Percentiles rank a stretch among this genome's conserved stretches.
phyloP scores from a whole-genome alignment of 495 filamentous ascomycete species.

The Halenospora varia region DNA sequence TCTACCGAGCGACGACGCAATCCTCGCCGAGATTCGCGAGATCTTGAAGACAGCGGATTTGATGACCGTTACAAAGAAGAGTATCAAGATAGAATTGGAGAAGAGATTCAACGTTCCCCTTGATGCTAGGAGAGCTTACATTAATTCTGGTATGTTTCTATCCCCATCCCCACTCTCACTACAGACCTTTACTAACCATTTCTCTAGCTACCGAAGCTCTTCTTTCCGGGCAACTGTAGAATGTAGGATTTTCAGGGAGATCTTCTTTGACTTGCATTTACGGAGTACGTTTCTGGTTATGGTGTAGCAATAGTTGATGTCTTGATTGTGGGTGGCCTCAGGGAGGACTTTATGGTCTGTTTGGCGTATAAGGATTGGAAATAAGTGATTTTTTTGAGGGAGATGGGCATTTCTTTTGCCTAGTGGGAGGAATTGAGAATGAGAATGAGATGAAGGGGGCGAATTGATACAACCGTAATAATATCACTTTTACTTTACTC shows the following conservation, averaged over 20 bases:
- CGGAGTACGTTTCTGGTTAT: neutral
- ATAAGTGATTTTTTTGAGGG: too few relatives aligned
- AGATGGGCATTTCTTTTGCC: neutral
- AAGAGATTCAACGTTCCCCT: constrained; percentile 76
- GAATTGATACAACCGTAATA: too few relatives aligned
- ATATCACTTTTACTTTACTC: too few relatives aligned
- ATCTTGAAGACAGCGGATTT: constrained; percentile 88
- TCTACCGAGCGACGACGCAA: constrained; percentile 81
- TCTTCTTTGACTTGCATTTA: neutral
- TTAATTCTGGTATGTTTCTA: constrained; percentile 75
- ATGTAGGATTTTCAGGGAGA: constrained; percentile 22
- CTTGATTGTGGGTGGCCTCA: neutral
- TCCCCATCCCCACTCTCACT: too few relatives aligned
- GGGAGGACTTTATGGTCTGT: neutral
- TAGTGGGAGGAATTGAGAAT: too few relatives aligned
- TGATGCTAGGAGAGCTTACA: constrained; percentile 81
- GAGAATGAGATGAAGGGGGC: too few relatives aligned
- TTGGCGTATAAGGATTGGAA: neutral
- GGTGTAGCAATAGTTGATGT: constrained; percentile 3
- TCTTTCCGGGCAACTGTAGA: constrained; percentile 40
- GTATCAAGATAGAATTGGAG: constrained; percentile 90
- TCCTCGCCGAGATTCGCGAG: constrained; percentile 90
- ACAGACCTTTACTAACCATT: constrained; percentile 32
- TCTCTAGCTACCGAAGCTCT: constrained; percentile 47
- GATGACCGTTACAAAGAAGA: constrained; percentile 99